Evolutionary conservation across 345 rosid species (phyloP).

Genomic region (Anastatica hierochuntica): DNA sequence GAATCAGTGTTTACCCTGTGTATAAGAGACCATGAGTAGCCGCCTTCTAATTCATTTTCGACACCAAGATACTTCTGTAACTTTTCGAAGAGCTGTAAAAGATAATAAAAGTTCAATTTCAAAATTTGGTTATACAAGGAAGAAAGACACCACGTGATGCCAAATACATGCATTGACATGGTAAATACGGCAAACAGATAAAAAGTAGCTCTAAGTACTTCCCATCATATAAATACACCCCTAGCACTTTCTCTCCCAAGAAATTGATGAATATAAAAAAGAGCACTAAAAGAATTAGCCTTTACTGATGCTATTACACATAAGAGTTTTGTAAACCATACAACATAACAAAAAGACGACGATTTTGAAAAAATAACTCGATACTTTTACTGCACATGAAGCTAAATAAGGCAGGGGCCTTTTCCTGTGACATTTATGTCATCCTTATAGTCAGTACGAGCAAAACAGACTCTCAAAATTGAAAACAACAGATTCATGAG

Average conservation of each 20-base stretch:
- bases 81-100: constrained; percentile 55
- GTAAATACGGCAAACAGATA: not conserved
- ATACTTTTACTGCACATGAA: not conserved
- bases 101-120: constrained; percentile 4
- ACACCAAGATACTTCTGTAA: constrained; percentile 64
- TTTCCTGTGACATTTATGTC: constrained; percentile 1
- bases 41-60: constrained; percentile 22
- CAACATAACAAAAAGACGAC: not conserved
- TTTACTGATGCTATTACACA: not conserved
- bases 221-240: not conserved
- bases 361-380: not conserved
- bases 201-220: constrained; percentile 2
- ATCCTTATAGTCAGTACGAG: not conserved
- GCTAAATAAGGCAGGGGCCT: not conserved
- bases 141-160: not conserved
- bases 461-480: not conserved
- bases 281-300: not conserved
- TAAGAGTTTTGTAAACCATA: not conserved
- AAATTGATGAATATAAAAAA: not conserved
- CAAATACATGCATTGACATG: not conserved
- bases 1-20: constrained; percentile 20
- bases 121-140: not conserved
- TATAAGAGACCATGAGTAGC: constrained; percentile 31
- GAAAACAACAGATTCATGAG: not conserved
- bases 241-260: too few relatives aligned